These are phyloP conservation scores for Nepenthes alata DNA, from an alignment of 179 eudicot genomes.

Conservation along the genomic window DNA sequence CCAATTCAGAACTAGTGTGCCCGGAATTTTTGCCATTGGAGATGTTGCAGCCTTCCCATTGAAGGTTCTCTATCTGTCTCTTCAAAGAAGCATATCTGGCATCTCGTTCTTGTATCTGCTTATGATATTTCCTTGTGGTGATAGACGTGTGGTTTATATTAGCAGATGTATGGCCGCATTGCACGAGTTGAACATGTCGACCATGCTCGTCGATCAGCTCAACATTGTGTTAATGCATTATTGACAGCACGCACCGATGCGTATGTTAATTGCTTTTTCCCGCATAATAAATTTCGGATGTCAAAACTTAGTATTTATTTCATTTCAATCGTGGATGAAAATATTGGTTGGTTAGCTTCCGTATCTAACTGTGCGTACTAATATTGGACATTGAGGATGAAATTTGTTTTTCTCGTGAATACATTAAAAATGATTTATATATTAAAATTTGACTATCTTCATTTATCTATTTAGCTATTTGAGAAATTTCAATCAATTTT, in stretches of 20 bases:
- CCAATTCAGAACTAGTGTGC: slow-evolving; percentile 57
- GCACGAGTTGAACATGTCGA: slow-evolving; percentile 89
- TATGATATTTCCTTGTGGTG: background rate
- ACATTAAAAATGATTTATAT: too few species aligned
- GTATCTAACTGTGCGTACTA: too few species aligned
- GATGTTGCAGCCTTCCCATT: slow-evolving; percentile 90
- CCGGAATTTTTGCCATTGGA: slow-evolving; percentile 85
- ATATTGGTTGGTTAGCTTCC: too few species aligned
- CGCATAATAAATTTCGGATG: background rate
- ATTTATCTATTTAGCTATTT: background rate
- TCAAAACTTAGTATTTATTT: too few species aligned
- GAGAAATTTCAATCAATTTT: background rate
- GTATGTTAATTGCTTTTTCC: slow-evolving; percentile 22
- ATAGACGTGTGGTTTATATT: slow-evolving; percentile 8
- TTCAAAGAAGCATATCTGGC: background rate
- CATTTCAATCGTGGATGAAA: too few species aligned
- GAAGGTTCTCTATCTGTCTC: slow-evolving; percentile 28
- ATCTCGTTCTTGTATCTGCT: background rate
- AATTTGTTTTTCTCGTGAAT: background rate
- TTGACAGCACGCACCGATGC: slow-evolving; percentile 49
- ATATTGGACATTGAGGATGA: too few species aligned
- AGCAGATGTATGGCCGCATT: slow-evolving; percentile 68
- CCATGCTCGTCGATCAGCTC: slow-evolving; percentile 88
- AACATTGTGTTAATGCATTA: slow-evolving; percentile 63
- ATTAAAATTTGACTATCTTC: background rate